Conservation (phyloP, 192 early-diverging fungal species). For the Cladochytrium replicatum region DNA sequence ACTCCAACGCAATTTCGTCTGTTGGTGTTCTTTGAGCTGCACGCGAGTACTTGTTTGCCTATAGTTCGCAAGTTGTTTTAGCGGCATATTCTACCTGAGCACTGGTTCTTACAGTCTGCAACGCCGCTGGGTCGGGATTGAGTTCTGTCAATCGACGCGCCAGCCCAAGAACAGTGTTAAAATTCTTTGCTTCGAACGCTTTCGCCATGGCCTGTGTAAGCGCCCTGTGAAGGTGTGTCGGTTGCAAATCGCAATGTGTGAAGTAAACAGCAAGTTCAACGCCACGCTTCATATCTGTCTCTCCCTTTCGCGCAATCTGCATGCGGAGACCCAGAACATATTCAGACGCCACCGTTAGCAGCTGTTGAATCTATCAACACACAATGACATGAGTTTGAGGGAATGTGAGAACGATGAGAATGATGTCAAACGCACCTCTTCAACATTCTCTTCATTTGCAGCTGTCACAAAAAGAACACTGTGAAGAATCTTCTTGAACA, state of each 20-base stretch:
- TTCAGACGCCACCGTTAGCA: constrained; percentile 75
- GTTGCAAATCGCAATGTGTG: constrained; percentile 84
- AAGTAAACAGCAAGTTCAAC: constrained; percentile 94
- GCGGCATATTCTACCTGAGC: too few relatives aligned
- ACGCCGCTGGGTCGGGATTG: constrained; percentile 67
- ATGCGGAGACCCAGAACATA: constrained; percentile 86
- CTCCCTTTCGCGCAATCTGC: constrained; percentile 66
- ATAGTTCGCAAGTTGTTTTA: too few relatives aligned
- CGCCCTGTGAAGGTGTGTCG: constrained; percentile 80
- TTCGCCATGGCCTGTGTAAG: constrained; percentile 80
- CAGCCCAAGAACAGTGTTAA: constrained; percentile 75
- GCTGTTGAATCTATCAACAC: constrained; percentile 35
- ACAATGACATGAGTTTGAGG: too few relatives aligned
- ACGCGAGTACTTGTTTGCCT: too few relatives aligned
- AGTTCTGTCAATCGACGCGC: constrained; percentile 84
- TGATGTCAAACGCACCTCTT: too few relatives aligned
- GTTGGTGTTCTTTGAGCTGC: constrained; percentile 64
- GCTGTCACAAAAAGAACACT: too few relatives aligned
- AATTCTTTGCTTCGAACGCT: constrained; percentile 75
- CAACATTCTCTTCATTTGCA: too few relatives aligned
- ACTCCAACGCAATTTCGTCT: constrained; percentile 74
- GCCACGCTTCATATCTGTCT: constrained; percentile 50
- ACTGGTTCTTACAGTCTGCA: too few relatives aligned
- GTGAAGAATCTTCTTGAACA: constrained; percentile 72
- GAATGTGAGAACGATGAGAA: too few relatives aligned